A percentile compares a stretch with the other conserved stretches of the same genome.
phyloP scores from a whole-genome alignment of 345 rosid species.

The Raphanus raphanistrum region DNA sequence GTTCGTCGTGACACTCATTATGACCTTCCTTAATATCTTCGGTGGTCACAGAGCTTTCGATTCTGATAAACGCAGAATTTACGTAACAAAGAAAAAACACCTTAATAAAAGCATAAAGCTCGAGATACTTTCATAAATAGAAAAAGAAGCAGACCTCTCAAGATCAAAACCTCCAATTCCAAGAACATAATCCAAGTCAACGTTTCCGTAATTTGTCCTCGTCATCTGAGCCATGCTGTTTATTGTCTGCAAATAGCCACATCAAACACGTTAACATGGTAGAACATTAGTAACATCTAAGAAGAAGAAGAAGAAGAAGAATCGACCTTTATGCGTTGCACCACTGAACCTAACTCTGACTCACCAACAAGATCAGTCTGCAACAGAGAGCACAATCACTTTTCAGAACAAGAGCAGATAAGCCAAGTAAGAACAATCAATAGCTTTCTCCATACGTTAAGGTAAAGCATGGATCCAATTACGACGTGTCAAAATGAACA shows the following conservation, averaged over 20 bases:
- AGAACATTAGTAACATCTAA: background rate
- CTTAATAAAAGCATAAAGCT: slow-evolving; percentile 17
- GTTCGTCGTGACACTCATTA: slow-evolving; percentile 45
- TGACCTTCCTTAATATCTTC: slow-evolving; percentile 58
- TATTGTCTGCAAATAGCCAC: slow-evolving; percentile 53
- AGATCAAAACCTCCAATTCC: slow-evolving; percentile 98
- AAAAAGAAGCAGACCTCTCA: slow-evolving; percentile 63
- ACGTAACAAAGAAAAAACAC: background rate
- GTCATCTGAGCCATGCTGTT: slow-evolving; percentile 79
- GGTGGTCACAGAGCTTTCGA: slow-evolving; percentile 69
- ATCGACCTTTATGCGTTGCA: slow-evolving; percentile 71
- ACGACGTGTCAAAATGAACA: background rate
- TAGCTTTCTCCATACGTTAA: background rate
- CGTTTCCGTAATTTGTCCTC: slow-evolving; percentile 75
- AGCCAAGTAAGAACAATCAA: background rate
- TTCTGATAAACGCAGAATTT: slow-evolving; percentile 47
- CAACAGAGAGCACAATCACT: slow-evolving; percentile 22
- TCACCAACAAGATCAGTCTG: slow-evolving; percentile 92
- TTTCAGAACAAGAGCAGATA: slow-evolving; percentile 11
- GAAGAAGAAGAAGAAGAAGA: background rate
- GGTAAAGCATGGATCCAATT: background rate
- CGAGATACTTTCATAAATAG: slow-evolving; percentile 15
- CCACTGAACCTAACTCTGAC: slow-evolving; percentile 58
- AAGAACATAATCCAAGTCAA: slow-evolving; percentile 94
- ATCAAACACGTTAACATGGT: slow-evolving; percentile 17